Conservation (phyloP, 345 rosid genomes). For the Kandelia obovata region DNA sequence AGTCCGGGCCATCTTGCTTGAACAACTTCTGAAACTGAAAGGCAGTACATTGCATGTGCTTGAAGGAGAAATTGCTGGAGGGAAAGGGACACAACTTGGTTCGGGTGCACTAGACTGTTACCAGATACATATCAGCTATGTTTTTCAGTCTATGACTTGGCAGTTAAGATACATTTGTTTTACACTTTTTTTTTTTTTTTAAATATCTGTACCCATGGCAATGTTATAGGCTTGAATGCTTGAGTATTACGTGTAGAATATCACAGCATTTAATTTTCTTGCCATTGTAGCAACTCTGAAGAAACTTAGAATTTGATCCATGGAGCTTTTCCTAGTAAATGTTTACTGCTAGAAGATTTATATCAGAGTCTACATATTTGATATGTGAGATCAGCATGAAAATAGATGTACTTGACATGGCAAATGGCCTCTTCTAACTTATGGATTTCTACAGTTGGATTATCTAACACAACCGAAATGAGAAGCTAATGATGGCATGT, state of each 20-base stretch:
- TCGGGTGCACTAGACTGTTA: constrained; percentile 19
- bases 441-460: neutral
- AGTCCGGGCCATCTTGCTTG: neutral
- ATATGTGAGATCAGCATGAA: neutral
- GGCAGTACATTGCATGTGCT: constrained; percentile 5
- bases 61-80: constrained; percentile 8
- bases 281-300: constrained; percentile 28
- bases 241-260: constrained; percentile 23
- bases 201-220: constrained; percentile 6
- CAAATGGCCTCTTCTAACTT: neutral
- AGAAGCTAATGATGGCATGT: constrained; percentile 12
- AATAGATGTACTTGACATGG: too few relatives aligned
- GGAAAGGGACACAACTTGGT: constrained; percentile 9
- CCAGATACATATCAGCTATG: neutral
- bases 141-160: constrained; percentile 12
- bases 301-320: constrained; percentile 21
- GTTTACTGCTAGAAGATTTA: neutral
- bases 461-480: neutral
- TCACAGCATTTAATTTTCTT: constrained; percentile 11
- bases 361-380: neutral
- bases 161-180: constrained; percentile 12
- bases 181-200: constrained; percentile 6
- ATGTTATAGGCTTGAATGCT: constrained; percentile 7
- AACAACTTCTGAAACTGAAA: constrained; percentile 10
- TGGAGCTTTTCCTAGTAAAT: constrained; percentile 10